Evolutionary conservation across 768 basidiomycete genomes (phyloP).

Genomic region (Calocera viscosa): DNA sequence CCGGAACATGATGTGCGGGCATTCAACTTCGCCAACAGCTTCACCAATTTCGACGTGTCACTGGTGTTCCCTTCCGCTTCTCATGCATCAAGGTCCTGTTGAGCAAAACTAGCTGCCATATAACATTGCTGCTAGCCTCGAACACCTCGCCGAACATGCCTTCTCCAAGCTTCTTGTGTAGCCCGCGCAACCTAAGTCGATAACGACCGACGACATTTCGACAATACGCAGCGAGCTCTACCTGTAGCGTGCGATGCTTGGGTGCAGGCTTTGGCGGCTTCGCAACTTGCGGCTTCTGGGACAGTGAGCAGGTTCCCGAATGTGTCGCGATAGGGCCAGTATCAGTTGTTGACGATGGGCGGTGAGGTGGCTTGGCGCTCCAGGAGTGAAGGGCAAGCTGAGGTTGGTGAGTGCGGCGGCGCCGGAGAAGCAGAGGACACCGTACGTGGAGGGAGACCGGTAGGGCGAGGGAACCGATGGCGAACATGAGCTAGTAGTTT

Average conservation of each 20-base stretch:
- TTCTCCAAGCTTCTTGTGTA: slow-evolving; percentile 81
- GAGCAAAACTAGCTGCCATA: slow-evolving; percentile 59
- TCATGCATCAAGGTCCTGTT: slow-evolving; percentile 96
- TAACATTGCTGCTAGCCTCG: slow-evolving; percentile 58
- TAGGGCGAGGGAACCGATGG: not conserved
- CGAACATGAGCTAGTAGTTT: not conserved
- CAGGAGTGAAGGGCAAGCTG: not conserved
- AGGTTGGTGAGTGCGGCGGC: not conserved
- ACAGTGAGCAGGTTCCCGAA: not conserved
- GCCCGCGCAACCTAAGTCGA: slow-evolving; percentile 58
- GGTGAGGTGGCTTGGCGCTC: not conserved
- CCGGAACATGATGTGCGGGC: slow-evolving; percentile 69
- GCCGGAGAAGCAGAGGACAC: not conserved
- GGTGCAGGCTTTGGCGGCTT: not conserved
- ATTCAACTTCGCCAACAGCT: slow-evolving; percentile 84
- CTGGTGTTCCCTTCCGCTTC: slow-evolving; percentile 92
- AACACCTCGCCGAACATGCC: slow-evolving; percentile 97
- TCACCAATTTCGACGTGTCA: slow-evolving; percentile 92
- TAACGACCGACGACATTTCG: slow-evolving; percentile 58
- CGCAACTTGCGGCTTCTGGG: not conserved
- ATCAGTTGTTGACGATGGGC: not conserved
- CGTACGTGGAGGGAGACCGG: not conserved
- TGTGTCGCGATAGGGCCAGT: not conserved
- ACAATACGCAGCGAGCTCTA: slow-evolving; percentile 58
- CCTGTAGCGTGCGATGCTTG: slow-evolving; percentile 38